These are phyloP conservation scores for Beauveria rudraprayagi DNA, from an alignment of 2,329 filamentous ascomycete species.

Conservation along the genomic window DNA sequence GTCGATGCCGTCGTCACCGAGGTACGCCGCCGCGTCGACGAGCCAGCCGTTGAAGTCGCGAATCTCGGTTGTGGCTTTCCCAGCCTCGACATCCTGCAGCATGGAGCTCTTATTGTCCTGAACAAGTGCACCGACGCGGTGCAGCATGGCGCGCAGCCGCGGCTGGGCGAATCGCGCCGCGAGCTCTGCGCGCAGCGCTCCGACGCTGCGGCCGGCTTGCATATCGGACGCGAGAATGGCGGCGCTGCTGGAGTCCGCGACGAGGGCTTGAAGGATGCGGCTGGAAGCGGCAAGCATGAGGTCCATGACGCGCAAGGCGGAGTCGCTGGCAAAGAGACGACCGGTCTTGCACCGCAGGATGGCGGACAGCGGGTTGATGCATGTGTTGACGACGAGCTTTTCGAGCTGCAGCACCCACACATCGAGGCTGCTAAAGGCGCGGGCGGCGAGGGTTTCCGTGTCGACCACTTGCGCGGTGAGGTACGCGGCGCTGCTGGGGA, in stretches of 20 bases:
- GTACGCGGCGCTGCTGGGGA: constrained; percentile 21
- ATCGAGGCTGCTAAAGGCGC: constrained; percentile 31
- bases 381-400: constrained; percentile 72
- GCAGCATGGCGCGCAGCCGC: constrained; percentile 37
- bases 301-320: constrained; percentile 52
- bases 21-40: constrained; percentile 35
- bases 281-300: constrained; percentile 67
- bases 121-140: constrained; percentile 39
- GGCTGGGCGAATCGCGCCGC: constrained; percentile 34
- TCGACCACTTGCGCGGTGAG: constrained; percentile 34
- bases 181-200: constrained; percentile 13
- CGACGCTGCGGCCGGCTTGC: constrained; percentile 1
- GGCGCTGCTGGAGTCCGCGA: constrained; percentile 46
- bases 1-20: constrained; percentile 21
- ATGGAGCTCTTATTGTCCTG: constrained; percentile 51
- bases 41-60: constrained; percentile 54
- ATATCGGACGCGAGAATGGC: constrained; percentile 27
- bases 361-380: constrained; percentile 81
- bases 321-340: constrained; percentile 50
- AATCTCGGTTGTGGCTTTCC: constrained; percentile 44
- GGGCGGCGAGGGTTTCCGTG: constrained; percentile 36
- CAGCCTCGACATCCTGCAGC: constrained; percentile 49
- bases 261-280: constrained; percentile 60
- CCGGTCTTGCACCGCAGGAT: constrained; percentile 73
- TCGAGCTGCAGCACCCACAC: constrained; percentile 65